phyloP scores from a whole-genome alignment of 2,329 filamentous ascomycete genomes.

The Ilyonectria destructans region DNA sequence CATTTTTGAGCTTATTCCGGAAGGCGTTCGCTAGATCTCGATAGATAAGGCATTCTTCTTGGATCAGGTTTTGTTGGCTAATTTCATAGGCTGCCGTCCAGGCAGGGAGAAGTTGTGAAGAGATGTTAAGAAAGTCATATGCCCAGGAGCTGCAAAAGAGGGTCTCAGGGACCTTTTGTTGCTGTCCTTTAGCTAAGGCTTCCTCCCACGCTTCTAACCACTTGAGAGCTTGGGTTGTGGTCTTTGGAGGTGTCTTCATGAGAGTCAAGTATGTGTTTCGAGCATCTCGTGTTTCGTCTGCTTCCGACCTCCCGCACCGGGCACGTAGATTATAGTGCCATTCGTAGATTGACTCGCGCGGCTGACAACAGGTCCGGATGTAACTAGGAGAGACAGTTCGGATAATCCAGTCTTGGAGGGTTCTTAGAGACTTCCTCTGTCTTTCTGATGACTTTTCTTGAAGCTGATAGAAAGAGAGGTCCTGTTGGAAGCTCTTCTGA shows the following conservation, averaged over 20 bases:
- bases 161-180: background rate
- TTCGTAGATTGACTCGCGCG: too few species aligned
- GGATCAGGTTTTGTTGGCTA: background rate
- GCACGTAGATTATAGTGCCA: too few species aligned
- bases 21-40: background rate
- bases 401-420: too few species aligned
- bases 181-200: constrained; percentile 1
- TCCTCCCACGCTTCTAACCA: background rate
- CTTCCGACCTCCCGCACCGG: too few species aligned
- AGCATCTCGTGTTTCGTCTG: too few species aligned
- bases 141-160: constrained; percentile 2
- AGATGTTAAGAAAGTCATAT: background rate
- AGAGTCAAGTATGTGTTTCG: background rate
- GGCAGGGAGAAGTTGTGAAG: background rate
- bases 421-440: too few species aligned
- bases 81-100: background rate
- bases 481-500: too few species aligned
- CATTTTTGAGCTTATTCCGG: too few species aligned
- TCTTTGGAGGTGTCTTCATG: constrained; percentile 4
- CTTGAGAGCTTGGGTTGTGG: background rate
- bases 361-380: too few species aligned
- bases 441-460: too few species aligned
- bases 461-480: too few species aligned
- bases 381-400: too few species aligned
- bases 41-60: background rate